Percentiles rank a stretch among this genome's conserved stretches.
phyloP scores from a whole-genome alignment of 1,284 basidiomycete genomes.

The Pyrrhoderma lamaoense region DNA sequence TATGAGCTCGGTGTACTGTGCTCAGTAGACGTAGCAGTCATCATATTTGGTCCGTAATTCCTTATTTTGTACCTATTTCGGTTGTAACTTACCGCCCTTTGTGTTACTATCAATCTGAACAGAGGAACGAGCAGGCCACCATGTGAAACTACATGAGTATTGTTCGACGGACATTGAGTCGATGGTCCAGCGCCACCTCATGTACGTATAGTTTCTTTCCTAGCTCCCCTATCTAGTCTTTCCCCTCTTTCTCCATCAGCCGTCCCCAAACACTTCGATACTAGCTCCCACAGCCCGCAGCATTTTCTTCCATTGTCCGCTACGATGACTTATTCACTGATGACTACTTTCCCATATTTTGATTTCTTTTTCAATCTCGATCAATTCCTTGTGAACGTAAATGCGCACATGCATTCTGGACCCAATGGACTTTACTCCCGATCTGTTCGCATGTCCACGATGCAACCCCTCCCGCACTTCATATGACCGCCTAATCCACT shows the following conservation, averaged over 20 bases:
- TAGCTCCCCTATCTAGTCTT: not conserved
- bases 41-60: constrained; percentile 45
- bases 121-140: constrained; percentile 49
- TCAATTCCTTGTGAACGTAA: too few relatives aligned
- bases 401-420: not conserved
- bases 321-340: not conserved
- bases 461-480: too few relatives aligned
- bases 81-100: not conserved
- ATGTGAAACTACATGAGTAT: constrained; percentile 58
- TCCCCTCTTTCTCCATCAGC: constrained; percentile 2
- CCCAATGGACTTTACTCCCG: too few relatives aligned
- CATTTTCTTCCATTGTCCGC: not conserved
- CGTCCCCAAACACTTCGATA: not conserved
- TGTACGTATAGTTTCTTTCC: constrained; percentile 26
- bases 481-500: too few relatives aligned
- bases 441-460: too few relatives aligned
- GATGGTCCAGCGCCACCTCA: constrained; percentile 41
- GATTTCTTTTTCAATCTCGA: too few relatives aligned
- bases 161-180: constrained; percentile 47
- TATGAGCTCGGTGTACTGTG: constrained; percentile 43
- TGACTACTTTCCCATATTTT: too few relatives aligned
- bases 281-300: not conserved
- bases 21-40: constrained; percentile 24
- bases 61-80: not conserved
- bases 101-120: not conserved